phyloP scores from a whole-genome alignment of 2,329 filamentous ascomycete species.

The Exophiala oligosperma region DNA sequence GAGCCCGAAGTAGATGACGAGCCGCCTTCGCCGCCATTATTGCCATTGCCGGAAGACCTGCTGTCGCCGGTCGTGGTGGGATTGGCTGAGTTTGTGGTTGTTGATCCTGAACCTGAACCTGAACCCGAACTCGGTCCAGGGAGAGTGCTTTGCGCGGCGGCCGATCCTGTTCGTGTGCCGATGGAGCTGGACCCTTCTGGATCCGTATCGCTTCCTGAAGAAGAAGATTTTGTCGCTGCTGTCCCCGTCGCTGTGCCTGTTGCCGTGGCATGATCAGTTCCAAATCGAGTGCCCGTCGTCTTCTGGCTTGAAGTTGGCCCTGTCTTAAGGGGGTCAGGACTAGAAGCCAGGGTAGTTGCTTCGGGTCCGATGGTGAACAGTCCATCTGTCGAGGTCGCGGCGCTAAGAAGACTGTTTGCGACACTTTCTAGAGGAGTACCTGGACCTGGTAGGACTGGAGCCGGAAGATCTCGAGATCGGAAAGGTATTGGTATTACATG shows the following conservation, averaged over 20 bases:
- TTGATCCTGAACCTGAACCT: constrained; percentile 4
- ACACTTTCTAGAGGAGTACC: constrained; percentile 14
- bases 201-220: not conserved
- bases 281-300: not conserved
- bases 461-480: not conserved
- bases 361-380: not conserved
- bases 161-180: constrained; percentile 1
- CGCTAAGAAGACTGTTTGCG: constrained; percentile 15
- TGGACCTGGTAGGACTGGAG: constrained; percentile 5
- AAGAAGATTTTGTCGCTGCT: not conserved
- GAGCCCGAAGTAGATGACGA: not conserved
- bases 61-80: not conserved
- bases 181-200: not conserved
- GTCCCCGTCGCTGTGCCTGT: not conserved
- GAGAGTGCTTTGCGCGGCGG: not conserved
- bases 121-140: constrained; percentile 4
- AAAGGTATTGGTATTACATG: constrained; percentile 11
- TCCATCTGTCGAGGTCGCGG: constrained; percentile 1
- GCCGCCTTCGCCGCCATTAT: not conserved
- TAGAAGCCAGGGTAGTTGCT: not conserved
- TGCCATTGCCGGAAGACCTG: not conserved
- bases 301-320: not conserved
- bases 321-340: not conserved
- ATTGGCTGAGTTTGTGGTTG: not conserved
- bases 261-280: not conserved